Percentiles rank a stretch among this genome's conserved stretches.
phyloP scores from a whole-genome alignment of 2,329 filamentous ascomycete species.

The Cladosporium halotolerans region DNA sequence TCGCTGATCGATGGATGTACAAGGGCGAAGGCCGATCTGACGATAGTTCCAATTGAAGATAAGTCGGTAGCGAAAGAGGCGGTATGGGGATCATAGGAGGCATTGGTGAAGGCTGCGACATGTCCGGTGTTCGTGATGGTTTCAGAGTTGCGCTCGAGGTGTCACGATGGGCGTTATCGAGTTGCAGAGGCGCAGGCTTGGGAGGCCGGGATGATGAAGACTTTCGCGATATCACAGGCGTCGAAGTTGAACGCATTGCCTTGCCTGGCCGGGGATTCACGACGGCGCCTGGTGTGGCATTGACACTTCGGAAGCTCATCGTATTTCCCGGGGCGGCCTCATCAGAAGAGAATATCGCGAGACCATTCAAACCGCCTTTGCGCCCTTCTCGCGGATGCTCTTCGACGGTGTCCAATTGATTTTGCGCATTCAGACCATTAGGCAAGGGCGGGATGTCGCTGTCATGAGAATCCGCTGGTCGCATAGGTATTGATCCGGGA shows the following conservation, averaged over 20 bases:
- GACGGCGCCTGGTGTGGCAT: slow-evolving; percentile 21
- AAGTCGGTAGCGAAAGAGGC: slow-evolving; percentile 58
- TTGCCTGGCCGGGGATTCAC: slow-evolving; percentile 25
- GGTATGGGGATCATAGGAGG: slow-evolving; percentile 53
- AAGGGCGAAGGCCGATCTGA: slow-evolving; percentile 55
- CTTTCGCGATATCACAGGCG: slow-evolving; percentile 34
- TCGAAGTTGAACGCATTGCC: slow-evolving; percentile 31
- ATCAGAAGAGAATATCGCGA: background rate
- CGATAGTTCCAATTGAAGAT: slow-evolving; percentile 59
- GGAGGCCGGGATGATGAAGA: slow-evolving; percentile 24
- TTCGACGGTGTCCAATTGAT: background rate
- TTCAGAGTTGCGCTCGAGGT: slow-evolving; percentile 17
- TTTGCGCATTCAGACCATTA: background rate
- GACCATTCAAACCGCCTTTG: background rate
- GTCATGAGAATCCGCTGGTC: slow-evolving; percentile 34
- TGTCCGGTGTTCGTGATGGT: slow-evolving; percentile 28
- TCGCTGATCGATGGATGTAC: slow-evolving; percentile 55
- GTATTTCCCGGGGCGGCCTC: background rate
- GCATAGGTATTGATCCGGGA: slow-evolving; percentile 48
- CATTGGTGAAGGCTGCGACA: slow-evolving; percentile 36
- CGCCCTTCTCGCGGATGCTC: background rate
- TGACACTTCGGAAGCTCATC: slow-evolving; percentile 28
- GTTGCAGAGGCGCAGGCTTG: slow-evolving; percentile 27
- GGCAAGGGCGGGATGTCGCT: slow-evolving; percentile 26
- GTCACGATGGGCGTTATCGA: slow-evolving; percentile 27